phyloP scores from a whole-genome alignment of 2,329 filamentous ascomycete genomes.

The Alternaria brassicicola region DNA sequence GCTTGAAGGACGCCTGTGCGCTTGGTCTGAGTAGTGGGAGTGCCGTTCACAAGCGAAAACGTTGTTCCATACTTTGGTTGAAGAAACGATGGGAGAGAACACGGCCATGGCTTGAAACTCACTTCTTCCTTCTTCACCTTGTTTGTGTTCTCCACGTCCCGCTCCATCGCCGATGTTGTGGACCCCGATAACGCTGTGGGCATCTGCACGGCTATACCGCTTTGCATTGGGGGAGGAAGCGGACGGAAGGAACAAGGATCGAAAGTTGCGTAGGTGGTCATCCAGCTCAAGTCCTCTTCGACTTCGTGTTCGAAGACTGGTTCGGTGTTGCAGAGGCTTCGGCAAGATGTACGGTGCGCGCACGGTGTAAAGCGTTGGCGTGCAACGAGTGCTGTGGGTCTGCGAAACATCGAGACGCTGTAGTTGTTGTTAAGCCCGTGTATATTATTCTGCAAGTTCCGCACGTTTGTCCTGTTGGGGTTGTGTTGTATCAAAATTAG shows the following conservation, averaged over 20 bases:
- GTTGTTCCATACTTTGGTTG: slow-evolving; percentile 20
- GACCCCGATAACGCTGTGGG: background rate
- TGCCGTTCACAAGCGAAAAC: slow-evolving; percentile 6
- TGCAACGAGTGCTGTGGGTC: background rate
- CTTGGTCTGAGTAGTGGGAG: background rate
- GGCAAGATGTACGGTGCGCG: background rate
- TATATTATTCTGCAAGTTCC: background rate
- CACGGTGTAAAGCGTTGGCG: background rate
- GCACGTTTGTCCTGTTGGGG: background rate
- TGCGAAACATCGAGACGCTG: slow-evolving; percentile 3
- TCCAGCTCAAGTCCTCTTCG: background rate
- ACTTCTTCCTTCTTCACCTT: background rate
- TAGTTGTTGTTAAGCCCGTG: background rate
- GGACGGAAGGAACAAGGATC: slow-evolving; percentile 11
- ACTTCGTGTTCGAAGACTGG: background rate
- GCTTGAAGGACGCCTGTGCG: slow-evolving; percentile 14
- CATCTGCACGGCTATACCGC: background rate
- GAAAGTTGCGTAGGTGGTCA: background rate
- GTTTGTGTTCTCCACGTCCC: background rate
- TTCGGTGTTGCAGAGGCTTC: background rate
- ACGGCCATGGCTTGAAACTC: slow-evolving; percentile 15
- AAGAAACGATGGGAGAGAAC: slow-evolving; percentile 13
- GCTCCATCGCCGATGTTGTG: background rate
- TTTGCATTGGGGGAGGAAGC: slow-evolving; percentile 2
- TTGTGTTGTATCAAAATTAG: background rate